These are phyloP conservation scores for Alternaria alternata DNA, from an alignment of 2,329 filamentous ascomycete species.

Conservation along the genomic window DNA sequence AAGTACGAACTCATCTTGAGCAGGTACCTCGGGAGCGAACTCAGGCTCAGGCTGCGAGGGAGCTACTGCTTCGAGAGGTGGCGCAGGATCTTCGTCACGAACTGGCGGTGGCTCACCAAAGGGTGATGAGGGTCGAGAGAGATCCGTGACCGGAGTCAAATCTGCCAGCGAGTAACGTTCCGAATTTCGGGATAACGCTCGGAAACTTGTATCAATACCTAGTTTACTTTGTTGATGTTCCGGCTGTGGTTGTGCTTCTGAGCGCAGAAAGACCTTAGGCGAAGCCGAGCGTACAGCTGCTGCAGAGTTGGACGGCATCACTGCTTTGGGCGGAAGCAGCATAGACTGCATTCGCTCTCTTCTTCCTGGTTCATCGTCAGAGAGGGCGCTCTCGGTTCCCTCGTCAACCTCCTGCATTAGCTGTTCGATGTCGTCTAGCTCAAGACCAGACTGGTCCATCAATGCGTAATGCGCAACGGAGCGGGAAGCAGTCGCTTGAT, in stretches of 20 bases:
- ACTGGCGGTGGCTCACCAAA: slow-evolving; percentile 29
- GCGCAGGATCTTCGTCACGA: slow-evolving; percentile 8
- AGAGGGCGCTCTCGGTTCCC: slow-evolving; percentile 27
- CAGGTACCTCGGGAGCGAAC: neutral
- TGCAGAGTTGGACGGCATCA: slow-evolving; percentile 40
- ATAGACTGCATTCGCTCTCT: slow-evolving; percentile 50
- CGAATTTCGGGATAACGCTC: slow-evolving; percentile 10
- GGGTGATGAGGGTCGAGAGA: slow-evolving; percentile 43
- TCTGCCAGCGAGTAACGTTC: slow-evolving; percentile 34
- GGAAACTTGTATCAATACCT: slow-evolving; percentile 33
- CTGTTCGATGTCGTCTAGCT: slow-evolving; percentile 56
- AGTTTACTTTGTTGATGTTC: slow-evolving; percentile 26
- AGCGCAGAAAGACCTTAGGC: slow-evolving; percentile 47
- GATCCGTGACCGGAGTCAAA: slow-evolving; percentile 45
- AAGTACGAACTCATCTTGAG: slow-evolving; percentile 12
- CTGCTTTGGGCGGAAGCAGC: slow-evolving; percentile 48
- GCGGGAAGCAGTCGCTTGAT: slow-evolving; percentile 43
- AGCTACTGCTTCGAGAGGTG: slow-evolving; percentile 1
- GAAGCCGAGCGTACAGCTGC: slow-evolving; percentile 43
- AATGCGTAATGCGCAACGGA: slow-evolving; percentile 67
- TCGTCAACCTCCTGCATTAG: slow-evolving; percentile 56
- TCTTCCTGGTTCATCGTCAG: slow-evolving; percentile 32
- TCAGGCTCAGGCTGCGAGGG: neutral
- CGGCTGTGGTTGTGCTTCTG: slow-evolving; percentile 24
- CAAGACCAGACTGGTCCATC: slow-evolving; percentile 58